A percentile compares a stretch with the other conserved stretches of the same genome.
These are phyloP conservation scores for Leishmania tarentolae DNA, from an alignment of 208 protist species.

Conservation along the genomic window DNA sequence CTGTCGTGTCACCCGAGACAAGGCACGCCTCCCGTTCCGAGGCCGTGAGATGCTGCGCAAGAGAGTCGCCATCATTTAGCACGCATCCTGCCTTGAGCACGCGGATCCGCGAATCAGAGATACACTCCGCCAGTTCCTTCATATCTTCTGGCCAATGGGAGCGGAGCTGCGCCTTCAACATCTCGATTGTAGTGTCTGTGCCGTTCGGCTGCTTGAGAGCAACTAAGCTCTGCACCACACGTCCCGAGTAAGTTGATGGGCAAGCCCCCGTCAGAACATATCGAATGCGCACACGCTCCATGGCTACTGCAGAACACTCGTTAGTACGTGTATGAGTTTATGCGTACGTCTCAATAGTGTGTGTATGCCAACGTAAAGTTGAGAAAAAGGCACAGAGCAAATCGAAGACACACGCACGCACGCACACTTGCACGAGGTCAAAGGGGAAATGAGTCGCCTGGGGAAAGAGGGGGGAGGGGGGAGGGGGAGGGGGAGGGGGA, in stretches of 20 bases:
- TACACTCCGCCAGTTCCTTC: constrained; percentile 48
- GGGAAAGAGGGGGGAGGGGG: no score
- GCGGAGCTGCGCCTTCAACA: constrained; percentile 55
- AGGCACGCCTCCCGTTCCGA: constrained; percentile 37
- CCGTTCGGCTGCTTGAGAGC: constrained; percentile 47
- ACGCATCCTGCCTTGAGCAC: constrained; percentile 70
- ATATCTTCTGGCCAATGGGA: constrained; percentile 64
- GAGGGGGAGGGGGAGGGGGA: no score
- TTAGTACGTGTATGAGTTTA: neutral
- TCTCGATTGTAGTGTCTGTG: constrained; percentile 40
- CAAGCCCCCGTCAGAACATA: constrained; percentile 79
- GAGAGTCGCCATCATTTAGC: constrained; percentile 41
- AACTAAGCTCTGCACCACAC: constrained; percentile 58
- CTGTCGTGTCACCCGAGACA: constrained; percentile 11
- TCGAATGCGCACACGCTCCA: constrained; percentile 51
- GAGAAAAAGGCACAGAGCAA: neutral
- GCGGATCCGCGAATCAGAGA: constrained; percentile 42
- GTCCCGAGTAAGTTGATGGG: constrained; percentile 54
- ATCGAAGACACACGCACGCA: neutral
- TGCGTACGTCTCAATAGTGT: neutral
- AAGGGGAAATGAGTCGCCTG: neutral
- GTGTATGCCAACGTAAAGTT: neutral
- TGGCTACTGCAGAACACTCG: neutral
- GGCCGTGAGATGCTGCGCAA: constrained; percentile 40
- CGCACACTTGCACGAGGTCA: neutral